Base-by-base conservation (phyloP, 2,329 filamentous ascomycete genomes). In the Zalaria sp. region DNA sequence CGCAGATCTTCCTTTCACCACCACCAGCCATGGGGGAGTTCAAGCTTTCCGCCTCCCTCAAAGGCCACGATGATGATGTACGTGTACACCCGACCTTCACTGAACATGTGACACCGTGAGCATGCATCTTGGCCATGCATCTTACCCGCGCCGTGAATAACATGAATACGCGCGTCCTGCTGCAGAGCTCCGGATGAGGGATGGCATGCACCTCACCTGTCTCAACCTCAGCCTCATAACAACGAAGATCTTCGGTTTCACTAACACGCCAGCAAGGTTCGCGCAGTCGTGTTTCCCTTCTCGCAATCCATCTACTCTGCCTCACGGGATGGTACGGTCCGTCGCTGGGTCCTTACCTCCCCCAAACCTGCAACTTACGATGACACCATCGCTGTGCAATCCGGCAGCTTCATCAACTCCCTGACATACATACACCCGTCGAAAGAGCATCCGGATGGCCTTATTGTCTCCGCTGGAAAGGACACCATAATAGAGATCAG, bases 61-160 rank as follows among this genome's bases (percentile, higher is more conserved):
- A 79, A 52, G 89, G 86, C 56, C 91, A 98, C 61, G 83, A 91
- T 62, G 82, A 91, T 60, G 91, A 98, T 77, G 91, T 95, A 72
- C 64, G 79, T 62, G 46, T 26, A 9, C 27, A 27, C 18, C 36
- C 26, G 27, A 37, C 34, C 34, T 37, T 11, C 27, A 7, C 18
- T 27, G 29, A 36, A 35, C 27, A 27, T 18, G 36, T 40, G 41
- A 27, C 41, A 43, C 40, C 11, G 38, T 37, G 25, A 37, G 29
- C n/a, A 32, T 32, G 29, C n/a, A n/a, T 18, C 18, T 18, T 18
- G 18, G 18, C 18, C 18, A 18, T 18, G 18, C 18, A 18, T 18
- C 18, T 18, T 18, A 18, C 18, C 18, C 18, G 18, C 18, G 18
- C 18, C 18, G 18, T 18, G 18, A 18, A 18, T 18, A 18, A 18